Percentiles rank a stretch among this genome's conserved stretches.
These are phyloP conservation scores for Hyaloscypha bicolor DNA, from an alignment of 495 filamentous ascomycete species.

Conservation along the genomic window DNA sequence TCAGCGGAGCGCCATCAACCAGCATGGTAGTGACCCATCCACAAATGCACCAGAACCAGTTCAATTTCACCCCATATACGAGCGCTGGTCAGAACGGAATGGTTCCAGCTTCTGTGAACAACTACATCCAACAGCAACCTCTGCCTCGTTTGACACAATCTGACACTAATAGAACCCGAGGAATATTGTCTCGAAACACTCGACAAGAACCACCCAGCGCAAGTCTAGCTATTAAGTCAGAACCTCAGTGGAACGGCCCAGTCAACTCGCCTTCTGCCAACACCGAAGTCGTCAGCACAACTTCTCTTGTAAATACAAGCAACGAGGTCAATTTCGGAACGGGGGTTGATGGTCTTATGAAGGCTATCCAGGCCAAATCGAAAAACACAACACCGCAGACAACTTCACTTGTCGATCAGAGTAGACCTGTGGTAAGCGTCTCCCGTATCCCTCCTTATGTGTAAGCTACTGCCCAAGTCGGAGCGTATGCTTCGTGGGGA, in stretches of 20 bases:
- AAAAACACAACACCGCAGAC: slow-evolving; percentile 42
- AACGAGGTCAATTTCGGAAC: slow-evolving; percentile 69
- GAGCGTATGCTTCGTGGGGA: slow-evolving; percentile 16
- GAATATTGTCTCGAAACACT: slow-evolving; percentile 8
- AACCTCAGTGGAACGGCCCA: slow-evolving; percentile 21
- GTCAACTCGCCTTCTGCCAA: slow-evolving; percentile 15
- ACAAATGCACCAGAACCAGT: slow-evolving; percentile 31
- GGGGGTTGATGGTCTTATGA: slow-evolving; percentile 86
- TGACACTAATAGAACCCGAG: not conserved
- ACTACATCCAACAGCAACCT: slow-evolving; percentile 32
- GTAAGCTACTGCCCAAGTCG: slow-evolving; percentile 17
- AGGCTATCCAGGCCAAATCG: slow-evolving; percentile 77
- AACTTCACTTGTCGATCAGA: slow-evolving; percentile 32
- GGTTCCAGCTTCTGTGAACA: slow-evolving; percentile 24
- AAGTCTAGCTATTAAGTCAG: slow-evolving; percentile 29
- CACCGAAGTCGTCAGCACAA: slow-evolving; percentile 17
- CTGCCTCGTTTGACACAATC: slow-evolving; percentile 24
- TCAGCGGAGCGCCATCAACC: slow-evolving; percentile 19
- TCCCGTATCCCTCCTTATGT: slow-evolving; percentile 22
- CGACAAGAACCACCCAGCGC: slow-evolving; percentile 28
- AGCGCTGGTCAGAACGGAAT: slow-evolving; percentile 11
- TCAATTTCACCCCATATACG: slow-evolving; percentile 24
- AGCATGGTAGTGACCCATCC: slow-evolving; percentile 22
- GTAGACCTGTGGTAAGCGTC: slow-evolving; percentile 29
- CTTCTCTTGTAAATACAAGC: slow-evolving; percentile 25